Base-by-base conservation (phyloP, 1,284 basidiomycete genomes). In the Cryptococcus sp. region DNA sequence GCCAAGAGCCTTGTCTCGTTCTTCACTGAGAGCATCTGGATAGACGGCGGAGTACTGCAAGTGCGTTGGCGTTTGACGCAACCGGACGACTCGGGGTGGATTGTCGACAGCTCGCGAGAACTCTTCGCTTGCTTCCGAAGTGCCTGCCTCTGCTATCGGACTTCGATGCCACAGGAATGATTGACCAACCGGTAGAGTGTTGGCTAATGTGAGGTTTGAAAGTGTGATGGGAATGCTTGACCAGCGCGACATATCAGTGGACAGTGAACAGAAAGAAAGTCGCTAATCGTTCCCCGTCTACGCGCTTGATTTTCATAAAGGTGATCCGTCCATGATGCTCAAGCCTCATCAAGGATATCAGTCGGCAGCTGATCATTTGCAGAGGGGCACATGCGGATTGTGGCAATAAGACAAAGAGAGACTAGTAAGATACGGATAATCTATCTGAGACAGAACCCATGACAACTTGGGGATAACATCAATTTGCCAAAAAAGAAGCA, bases 11-110 rank as follows among this genome's bases (percentile, higher is more conserved):
- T 72, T 73, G 34, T 76, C 65, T 58, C 51, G 2, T 69, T 56
- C 48, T 10, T 53, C 47, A 0, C 43, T 51, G 13, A 39, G 70
- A 2, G 21, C 45, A 3, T 54, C 50, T 2, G 84, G 82, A 59
- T 84, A 84, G n/a, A 85, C 69, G 14, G 87, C 78, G 25, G 83
- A 82, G 69, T 88, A 92, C 64, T 83, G 85, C 22, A 93, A 76
- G 1, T 78, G 77, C n/a, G 82, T 78, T 0, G 78, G 61, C 3
- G 83, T 80, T 73, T 93, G 91, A 48, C 86, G 82, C 16, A 93
- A 79, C 68, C 88, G 89, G 9, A 94, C 79, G 10, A 93, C 84
- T 32, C 91, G 85, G 0, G 68, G 66, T 0, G 73, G 73, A 32
- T 63, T 37, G 45, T 62, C 50, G 22, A 74, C 55, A 0, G 72